Base-by-base conservation (phyloP, 2,329 filamentous ascomycete species). In the Pestalotiopsis sp. region DNA sequence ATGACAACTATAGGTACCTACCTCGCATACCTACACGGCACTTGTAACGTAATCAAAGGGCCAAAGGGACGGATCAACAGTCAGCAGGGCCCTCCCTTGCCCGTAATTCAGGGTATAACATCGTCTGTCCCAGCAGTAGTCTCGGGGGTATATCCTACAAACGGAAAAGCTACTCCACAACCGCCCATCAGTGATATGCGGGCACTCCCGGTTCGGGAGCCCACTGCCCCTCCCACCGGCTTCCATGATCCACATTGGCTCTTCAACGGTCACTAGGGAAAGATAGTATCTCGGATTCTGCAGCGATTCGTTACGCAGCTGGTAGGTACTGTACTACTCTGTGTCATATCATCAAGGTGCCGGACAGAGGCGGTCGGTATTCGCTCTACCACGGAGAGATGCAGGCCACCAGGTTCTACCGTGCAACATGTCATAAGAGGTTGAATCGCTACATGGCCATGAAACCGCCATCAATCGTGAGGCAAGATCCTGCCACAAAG, bases 401-500 rank as follows among this genome's bases (percentile, higher is more conserved):
- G 27, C 25, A 31, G 6, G 27, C 6, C 27, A 7, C 6, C 27
- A 31, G 27, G 27, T 31, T 31, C 27, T n/a, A 9, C 14, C 20
- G 23, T 13, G 23, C 9, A 25, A 59, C 31, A 23, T 59, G 9
- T 12, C 27, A 12, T 31, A 13, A 23, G 6, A 27, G 1, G 11
- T 31, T 12, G 9, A 13, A 3, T 9, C 7, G 14, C 27, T 31
- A 59, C 57, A 59, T 59, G 9, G 57, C 57, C 57, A 59, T 25
- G 23, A 59, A 59, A 4, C 57, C 57, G 17, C 57, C 57, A 17
- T 59, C 57, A 59, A 59, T 59, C 57, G 23, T 59, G 23, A 59
- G 57, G 57, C 70, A 73, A 58, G 76, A 69, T 3, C 76, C 77
- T 2, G 74, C 78, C 12, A 80, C 74, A 69, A 76, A 79, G 3